Conservation (phyloP, 2,329 filamentous ascomycete species). For the Alternaria rosae region DNA sequence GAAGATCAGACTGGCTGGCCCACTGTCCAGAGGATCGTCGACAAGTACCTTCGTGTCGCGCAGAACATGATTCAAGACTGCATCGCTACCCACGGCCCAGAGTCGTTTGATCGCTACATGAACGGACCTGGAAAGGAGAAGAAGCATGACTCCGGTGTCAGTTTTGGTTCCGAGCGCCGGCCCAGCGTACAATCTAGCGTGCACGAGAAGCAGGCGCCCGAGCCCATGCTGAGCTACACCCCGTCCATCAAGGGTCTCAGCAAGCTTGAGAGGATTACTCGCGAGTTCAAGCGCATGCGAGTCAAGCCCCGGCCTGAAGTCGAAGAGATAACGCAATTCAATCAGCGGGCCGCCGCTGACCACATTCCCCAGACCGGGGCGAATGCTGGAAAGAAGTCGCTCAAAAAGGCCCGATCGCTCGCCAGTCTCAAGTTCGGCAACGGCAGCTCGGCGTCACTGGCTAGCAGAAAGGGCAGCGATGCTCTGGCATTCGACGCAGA, state of each 20-base stretch:
- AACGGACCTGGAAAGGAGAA: slow-evolving; percentile 55
- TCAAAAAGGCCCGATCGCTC: slow-evolving; percentile 49
- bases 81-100: slow-evolving; percentile 52
- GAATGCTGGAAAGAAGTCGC: slow-evolving; percentile 39
- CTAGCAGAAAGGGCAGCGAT: slow-evolving; percentile 46
- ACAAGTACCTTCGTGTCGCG: slow-evolving; percentile 66
- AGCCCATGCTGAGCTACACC: slow-evolving; percentile 26
- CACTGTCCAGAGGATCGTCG: slow-evolving; percentile 55
- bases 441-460: slow-evolving; percentile 40
- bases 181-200: slow-evolving; percentile 39
- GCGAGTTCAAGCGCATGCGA: slow-evolving; percentile 66
- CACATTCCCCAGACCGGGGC: slow-evolving; percentile 26
- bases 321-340: slow-evolving; percentile 54
- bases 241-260: slow-evolving; percentile 50
- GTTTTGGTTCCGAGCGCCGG: slow-evolving; percentile 57
- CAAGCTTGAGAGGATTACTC: slow-evolving; percentile 66
- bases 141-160: slow-evolving; percentile 70
- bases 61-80: slow-evolving; percentile 70
- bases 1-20: slow-evolving; percentile 66
- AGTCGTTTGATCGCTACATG: slow-evolving; percentile 43
- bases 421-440: slow-evolving; percentile 42
- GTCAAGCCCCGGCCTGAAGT: slow-evolving; percentile 60
- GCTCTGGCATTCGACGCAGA: slow-evolving; percentile 43
- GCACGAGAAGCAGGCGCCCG: slow-evolving; percentile 35
- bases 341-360: slow-evolving; percentile 30